Conservation (phyloP, 106 monocot species). For the Gastrodia elata region DNA sequence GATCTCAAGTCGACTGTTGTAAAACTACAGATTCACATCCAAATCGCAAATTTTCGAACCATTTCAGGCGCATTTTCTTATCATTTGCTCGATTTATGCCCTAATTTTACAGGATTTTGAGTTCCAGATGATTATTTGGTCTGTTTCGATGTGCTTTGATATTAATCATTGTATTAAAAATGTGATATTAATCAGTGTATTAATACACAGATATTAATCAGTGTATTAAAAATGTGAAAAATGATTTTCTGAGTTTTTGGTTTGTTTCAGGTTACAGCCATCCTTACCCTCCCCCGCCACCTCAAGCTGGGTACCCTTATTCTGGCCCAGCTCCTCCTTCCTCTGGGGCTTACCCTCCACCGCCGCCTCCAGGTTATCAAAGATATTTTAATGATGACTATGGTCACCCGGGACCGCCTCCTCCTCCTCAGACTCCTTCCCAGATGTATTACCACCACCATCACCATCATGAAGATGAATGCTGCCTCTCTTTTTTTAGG, state of each 20-base stretch:
- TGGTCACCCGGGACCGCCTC: neutral
- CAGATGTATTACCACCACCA: slow-evolving; percentile 11
- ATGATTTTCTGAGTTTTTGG: neutral
- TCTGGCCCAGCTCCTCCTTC: slow-evolving; percentile 4
- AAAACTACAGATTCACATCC: neutral
- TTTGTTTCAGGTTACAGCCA: slow-evolving; percentile 6
- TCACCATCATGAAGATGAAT: slow-evolving; percentile 4
- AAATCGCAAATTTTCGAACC: neutral
- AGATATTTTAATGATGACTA: slow-evolving; percentile 8
- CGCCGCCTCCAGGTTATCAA: slow-evolving; percentile 4
- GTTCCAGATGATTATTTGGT: neutral
- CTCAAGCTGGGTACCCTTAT: slow-evolving; percentile 8
- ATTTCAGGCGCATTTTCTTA: neutral
- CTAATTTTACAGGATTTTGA: neutral
- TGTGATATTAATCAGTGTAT: too few species aligned
- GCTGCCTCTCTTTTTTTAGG: slow-evolving; percentile 5
- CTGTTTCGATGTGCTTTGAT: neutral
- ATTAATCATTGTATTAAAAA: neutral
- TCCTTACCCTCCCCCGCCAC: slow-evolving; percentile 6
- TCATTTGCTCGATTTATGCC: neutral
- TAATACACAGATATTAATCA: neutral
- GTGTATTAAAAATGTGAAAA: neutral
- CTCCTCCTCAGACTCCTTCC: slow-evolving; percentile 2
- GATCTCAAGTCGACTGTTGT: neutral
- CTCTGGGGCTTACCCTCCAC: slow-evolving; percentile 1